Evolutionary conservation across 192 early-diverging fungal species (phyloP).

Genomic region (Chytriomyces hyalinus): DNA sequence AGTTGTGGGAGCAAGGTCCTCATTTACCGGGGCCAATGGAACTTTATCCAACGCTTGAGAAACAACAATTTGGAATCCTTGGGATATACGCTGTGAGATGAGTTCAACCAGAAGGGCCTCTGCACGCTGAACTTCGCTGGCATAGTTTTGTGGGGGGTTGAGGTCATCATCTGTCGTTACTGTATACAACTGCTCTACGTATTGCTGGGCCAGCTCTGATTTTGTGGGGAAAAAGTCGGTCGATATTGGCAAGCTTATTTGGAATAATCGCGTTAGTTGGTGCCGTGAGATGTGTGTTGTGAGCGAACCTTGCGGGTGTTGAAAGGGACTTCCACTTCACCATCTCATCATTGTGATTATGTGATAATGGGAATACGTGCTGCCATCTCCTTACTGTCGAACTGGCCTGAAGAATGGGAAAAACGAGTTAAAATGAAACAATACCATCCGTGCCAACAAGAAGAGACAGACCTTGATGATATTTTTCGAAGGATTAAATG

Average conservation of each 20-base stretch:
- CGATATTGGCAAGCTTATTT: conserved; percentile 75
- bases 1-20: neutral
- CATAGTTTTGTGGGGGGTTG: conserved; percentile 39
- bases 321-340: conserved; percentile 88
- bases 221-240: conserved; percentile 80
- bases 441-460: no score
- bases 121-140: conserved; percentile 31
- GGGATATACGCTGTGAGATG: conserved; percentile 84
- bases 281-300: neutral
- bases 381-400: conserved; percentile 76
- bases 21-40: conserved; percentile 24
- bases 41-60: conserved; percentile 29
- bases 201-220: conserved; percentile 70
- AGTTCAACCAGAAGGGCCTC: conserved; percentile 77
- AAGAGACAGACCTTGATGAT: conserved; percentile 18
- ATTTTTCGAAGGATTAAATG: conserved; percentile 42
- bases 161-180: conserved; percentile 55
- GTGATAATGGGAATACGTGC: conserved; percentile 74
- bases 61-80: conserved; percentile 90
- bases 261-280: neutral
- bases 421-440: no score
- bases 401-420: conserved; percentile 57
- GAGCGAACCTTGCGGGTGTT: conserved; percentile 77
- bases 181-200: conserved; percentile 79
- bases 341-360: conserved; percentile 60